These are phyloP conservation scores for Colletotrichum sp. DNA, from an alignment of 2,329 filamentous ascomycete species.

Conservation along the genomic window DNA sequence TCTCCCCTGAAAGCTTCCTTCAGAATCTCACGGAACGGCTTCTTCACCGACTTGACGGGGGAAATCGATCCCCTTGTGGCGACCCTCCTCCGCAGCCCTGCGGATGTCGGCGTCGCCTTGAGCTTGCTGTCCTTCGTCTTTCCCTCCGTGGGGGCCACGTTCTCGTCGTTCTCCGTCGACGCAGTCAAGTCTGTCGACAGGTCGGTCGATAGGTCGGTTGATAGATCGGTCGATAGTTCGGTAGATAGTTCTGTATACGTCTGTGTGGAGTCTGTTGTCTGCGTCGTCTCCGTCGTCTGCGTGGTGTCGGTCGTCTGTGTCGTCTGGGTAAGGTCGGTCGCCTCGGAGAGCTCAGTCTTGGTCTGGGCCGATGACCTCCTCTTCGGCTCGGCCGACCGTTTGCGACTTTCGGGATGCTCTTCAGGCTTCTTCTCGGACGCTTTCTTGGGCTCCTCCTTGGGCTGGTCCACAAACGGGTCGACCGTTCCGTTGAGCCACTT, in stretches of 20 bases:
- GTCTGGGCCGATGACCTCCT: constrained; percentile 25
- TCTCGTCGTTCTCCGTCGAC: constrained; percentile 19
- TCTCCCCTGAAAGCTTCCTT: constrained; percentile 69
- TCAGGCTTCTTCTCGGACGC: constrained; percentile 36
- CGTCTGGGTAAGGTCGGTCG: constrained; percentile 8
- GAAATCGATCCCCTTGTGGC: constrained; percentile 58
- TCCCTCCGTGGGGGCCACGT: neutral
- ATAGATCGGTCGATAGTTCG: neutral
- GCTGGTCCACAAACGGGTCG: constrained; percentile 63
- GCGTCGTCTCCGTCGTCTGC: constrained; percentile 8
- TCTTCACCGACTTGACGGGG: constrained; percentile 54
- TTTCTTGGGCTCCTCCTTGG: constrained; percentile 31
- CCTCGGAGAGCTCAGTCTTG: constrained; percentile 27
- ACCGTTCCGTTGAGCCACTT: constrained; percentile 69
- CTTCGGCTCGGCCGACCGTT: constrained; percentile 26
- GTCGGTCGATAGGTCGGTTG: neutral
- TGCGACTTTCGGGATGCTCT: constrained; percentile 21
- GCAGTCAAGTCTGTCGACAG: constrained; percentile 8
- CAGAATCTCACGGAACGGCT: constrained; percentile 61
- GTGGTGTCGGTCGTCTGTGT: constrained; percentile 19
- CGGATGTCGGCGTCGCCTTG: constrained; percentile 33
- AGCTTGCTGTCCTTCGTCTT: constrained; percentile 8
- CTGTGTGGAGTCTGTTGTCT: constrained; percentile 16
- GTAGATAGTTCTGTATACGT: constrained; percentile 4
- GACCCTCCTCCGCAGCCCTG: constrained; percentile 58